Conservation (phyloP, 176 grass and related monocot genomes). For the Oryza nivara region DNA sequence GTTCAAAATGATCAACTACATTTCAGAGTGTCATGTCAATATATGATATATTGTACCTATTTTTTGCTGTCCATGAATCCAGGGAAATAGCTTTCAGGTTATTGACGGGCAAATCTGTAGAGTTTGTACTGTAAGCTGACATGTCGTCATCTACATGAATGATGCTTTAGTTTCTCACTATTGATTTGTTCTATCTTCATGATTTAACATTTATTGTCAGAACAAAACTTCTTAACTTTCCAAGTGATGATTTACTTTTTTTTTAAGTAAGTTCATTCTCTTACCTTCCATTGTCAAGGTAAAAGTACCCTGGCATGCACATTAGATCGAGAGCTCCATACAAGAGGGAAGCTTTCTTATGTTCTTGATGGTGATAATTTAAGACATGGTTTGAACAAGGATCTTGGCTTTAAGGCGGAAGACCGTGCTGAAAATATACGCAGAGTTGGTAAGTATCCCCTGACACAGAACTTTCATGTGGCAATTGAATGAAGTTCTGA, state of each 20-base stretch:
- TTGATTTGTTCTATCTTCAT: not conserved
- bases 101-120: not conserved
- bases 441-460: constrained; percentile 64
- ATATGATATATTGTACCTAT: not conserved
- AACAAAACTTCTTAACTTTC: not conserved
- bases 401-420: constrained; percentile 88
- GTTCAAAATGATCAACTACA: not conserved
- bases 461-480: not conserved
- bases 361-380: constrained; percentile 96
- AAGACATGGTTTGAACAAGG: constrained; percentile 89
- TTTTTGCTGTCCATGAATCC: not conserved
- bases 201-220: not conserved
- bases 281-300: constrained; percentile 46
- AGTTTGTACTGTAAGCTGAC: not conserved
- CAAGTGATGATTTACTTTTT: not conserved
- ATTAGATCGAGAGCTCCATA: constrained; percentile 71
- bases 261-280: not conserved
- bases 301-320: constrained; percentile 97
- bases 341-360: constrained; percentile 81
- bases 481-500: not conserved
- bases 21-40: not conserved
- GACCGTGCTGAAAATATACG: constrained; percentile 94
- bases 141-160: not conserved
- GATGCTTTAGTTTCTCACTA: not conserved
- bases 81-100: constrained; percentile 1